Evolutionary conservation across 2,329 filamentous ascomycete genomes (phyloP), one percentile per base, ranked within the genome.

Genomic region (Rhinocladiella similis): DNA sequence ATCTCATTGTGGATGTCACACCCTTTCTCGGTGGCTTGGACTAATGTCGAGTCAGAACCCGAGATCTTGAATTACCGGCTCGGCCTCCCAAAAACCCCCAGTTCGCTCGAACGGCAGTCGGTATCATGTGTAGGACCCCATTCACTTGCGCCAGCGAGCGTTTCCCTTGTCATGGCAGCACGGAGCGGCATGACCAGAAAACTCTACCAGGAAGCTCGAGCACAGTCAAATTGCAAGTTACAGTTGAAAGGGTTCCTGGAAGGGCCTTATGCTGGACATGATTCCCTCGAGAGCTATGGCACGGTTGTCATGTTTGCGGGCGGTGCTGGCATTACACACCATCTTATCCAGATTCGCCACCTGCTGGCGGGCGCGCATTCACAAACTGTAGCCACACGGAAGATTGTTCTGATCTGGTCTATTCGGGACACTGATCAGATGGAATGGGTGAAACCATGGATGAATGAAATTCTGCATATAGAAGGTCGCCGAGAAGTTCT

Each of bases 251-350:
- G 84, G 46, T 79, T 80, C 66, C 78, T 87, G 62, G 84, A 87
- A 70, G 84, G 84, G 0, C 84, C 84, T 0, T 87, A 87, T 67
- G 81, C 80, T 45, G 83, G 83, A 7, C 80, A 83, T 67, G 80
- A 84, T 51, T 76, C 77, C 47, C 75, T 85, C 49, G 73, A 77
- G 46, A 84, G 80, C 50, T 87, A 86, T 70, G 85, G 84, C 65
- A 87, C 84, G 0, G 77, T 82, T n/a, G 70, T 87, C 20, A 79
- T 87, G 54, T 87, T 87, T 71, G 84, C 84, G 3, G 84, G 82
- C 47, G 84, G 84, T 51, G 83, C 85, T 25, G 84, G 84, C 51
- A 87, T 87, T 57, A 87, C 85, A 1, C 84, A 87, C 66, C 83
- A 86, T 68, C 75, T 86, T 57, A 77, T 83, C 53, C 83, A 82